These are phyloP conservation scores for Chaetoscypha palmicola DNA, from an alignment of 2,329 filamentous ascomycete species.

Conservation along the genomic window DNA sequence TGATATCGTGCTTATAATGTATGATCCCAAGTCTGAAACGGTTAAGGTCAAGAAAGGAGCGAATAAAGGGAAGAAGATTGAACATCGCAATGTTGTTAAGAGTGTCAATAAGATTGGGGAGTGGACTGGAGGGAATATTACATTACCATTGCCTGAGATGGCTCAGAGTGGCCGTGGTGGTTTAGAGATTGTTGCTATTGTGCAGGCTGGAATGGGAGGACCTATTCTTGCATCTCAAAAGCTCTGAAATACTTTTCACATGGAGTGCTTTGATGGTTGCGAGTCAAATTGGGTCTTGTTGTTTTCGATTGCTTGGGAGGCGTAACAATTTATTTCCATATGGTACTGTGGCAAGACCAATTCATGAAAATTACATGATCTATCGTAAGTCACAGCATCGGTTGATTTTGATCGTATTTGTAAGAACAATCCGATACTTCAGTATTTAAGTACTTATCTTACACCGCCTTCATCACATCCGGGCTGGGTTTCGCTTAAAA, in stretches of 20 bases:
- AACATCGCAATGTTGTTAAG: constrained; percentile 30
- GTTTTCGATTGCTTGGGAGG: no score
- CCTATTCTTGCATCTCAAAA: constrained; percentile 22
- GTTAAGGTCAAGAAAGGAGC: constrained; percentile 31
- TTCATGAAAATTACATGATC: no score
- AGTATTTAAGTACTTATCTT: no score
- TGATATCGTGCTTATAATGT: constrained; percentile 27
- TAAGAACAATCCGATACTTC: no score
- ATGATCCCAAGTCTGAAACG: constrained; percentile 24
- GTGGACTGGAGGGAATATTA: constrained; percentile 31
- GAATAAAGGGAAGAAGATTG: constrained; percentile 34
- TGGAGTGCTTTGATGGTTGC: no score
- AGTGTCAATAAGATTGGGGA: constrained; percentile 32
- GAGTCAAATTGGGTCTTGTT: no score
- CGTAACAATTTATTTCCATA: no score
- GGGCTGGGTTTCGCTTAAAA: no score
- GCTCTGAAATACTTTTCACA: neutral
- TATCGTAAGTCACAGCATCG: no score
- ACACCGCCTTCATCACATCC: no score
- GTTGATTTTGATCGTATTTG: no score
- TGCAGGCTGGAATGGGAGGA: constrained; percentile 27
- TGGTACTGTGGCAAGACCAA: no score
- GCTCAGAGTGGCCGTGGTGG: constrained; percentile 20
- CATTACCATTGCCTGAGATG: constrained; percentile 22
- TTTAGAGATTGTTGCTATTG: constrained; percentile 26